Percentiles rank a stretch among this genome's conserved stretches.
phyloP scores from a whole-genome alignment of 371 early-diverging fungal species.

The Batrachochytrium dendrobatidis region DNA sequence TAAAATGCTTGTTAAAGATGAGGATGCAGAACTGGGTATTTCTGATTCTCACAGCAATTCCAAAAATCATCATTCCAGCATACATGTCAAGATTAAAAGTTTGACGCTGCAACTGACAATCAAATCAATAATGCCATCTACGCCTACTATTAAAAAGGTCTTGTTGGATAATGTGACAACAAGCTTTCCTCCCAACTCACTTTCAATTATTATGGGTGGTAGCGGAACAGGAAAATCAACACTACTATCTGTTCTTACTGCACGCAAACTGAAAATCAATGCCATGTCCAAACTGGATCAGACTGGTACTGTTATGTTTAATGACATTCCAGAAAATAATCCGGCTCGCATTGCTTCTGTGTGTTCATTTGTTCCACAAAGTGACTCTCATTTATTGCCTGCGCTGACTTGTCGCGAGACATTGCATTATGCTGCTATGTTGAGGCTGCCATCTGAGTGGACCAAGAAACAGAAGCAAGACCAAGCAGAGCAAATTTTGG shows the following conservation, averaged over 20 bases:
- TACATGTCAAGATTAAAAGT: neutral
- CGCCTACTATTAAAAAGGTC: constrained; percentile 4
- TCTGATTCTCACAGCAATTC: too few relatives aligned
- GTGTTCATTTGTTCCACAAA: constrained; percentile 30
- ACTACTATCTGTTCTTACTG: constrained; percentile 64
- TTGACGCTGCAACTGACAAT: too few relatives aligned
- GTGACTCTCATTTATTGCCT: constrained; percentile 34
- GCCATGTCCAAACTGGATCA: constrained; percentile 32
- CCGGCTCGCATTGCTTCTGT: constrained; percentile 23
- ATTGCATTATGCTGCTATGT: constrained; percentile 74
- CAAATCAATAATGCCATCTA: too few relatives aligned
- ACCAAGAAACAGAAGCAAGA: constrained; percentile 26
- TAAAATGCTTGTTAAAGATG: constrained; percentile 1
- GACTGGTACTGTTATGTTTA: constrained; percentile 22
- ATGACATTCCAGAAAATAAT: constrained; percentile 10
- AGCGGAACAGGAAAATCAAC: constrained; percentile 78
- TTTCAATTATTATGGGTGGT: constrained; percentile 70
- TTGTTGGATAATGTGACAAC: constrained; percentile 52
- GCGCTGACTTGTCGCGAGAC: constrained; percentile 79
- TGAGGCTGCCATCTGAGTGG: constrained; percentile 48
- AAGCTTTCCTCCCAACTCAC: constrained; percentile 50
- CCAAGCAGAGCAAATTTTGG: constrained; percentile 53
- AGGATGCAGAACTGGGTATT: too few relatives aligned
- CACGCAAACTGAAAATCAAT: constrained; percentile 44
- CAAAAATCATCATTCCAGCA: too few relatives aligned